phyloP scores from a whole-genome alignment of 2,329 filamentous ascomycete genomes.

The Aureobasidium sp. region DNA sequence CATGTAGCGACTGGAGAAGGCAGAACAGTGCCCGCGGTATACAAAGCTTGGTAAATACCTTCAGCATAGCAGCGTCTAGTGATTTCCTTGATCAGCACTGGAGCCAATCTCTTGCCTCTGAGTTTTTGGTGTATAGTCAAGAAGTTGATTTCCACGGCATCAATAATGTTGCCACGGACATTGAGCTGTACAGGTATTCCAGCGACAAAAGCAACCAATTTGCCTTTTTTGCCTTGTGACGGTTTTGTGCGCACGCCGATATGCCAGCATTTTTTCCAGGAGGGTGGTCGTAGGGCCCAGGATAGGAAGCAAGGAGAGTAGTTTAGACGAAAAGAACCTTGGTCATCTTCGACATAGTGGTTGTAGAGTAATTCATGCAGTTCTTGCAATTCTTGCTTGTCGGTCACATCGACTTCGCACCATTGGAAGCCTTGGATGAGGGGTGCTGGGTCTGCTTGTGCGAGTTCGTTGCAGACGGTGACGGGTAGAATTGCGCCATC shows the following conservation, averaged over 20 bases:
- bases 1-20: conserved; percentile 88
- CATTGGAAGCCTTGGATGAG: conserved; percentile 84
- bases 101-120: conserved; percentile 80
- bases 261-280: conserved; percentile 91
- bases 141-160: conserved; percentile 93
- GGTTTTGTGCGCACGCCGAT: conserved; percentile 69
- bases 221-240: conserved; percentile 57
- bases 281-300: conserved; percentile 91
- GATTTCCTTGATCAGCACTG: conserved; percentile 94
- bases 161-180: conserved; percentile 65
- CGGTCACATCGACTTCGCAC: conserved; percentile 77
- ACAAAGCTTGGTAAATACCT: conserved; percentile 87
- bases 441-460: conserved; percentile 50
- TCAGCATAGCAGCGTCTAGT: conserved; percentile 81
- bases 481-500: neutral
- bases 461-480: conserved; percentile 23
- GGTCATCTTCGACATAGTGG: conserved; percentile 95
- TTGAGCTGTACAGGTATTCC: conserved; percentile 79
- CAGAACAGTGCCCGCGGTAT: conserved; percentile 84
- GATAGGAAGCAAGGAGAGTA: conserved; percentile 83
- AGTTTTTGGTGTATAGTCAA: conserved; percentile 97
- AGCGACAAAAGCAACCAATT: conserved; percentile 91
- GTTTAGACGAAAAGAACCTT: conserved; percentile 95
- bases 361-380: conserved; percentile 84
- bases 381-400: conserved; percentile 71